These are phyloP conservation scores for Boletus tomentosulus DNA, from an alignment of 768 basidiomycete species.

Conservation along the genomic window DNA sequence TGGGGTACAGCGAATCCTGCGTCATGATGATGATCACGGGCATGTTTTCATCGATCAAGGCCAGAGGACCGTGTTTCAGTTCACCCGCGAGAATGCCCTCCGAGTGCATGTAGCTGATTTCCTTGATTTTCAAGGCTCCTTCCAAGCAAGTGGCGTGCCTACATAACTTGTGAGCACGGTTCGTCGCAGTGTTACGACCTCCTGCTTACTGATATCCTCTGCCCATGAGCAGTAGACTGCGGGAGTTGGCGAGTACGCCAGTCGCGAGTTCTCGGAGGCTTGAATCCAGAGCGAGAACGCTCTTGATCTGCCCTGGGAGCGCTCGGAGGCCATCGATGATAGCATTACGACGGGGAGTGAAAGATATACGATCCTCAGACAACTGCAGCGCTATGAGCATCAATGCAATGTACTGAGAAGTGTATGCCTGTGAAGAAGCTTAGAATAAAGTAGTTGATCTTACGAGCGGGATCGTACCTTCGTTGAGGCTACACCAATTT, in stretches of 20 bases:
- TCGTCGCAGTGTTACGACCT: no score
- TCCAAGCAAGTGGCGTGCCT: constrained; percentile 96
- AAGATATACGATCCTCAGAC: constrained; percentile 93
- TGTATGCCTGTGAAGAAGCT: constrained; percentile 67
- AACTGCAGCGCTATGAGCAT: constrained; percentile 99
- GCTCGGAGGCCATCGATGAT: constrained; percentile 92
- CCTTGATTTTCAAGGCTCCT: constrained; percentile 99
- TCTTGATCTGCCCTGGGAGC: constrained; percentile 87
- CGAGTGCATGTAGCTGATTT: constrained; percentile 76
- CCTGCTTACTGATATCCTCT: constrained; percentile 86
- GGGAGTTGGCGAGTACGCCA: constrained; percentile 71
- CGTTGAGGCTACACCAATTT: constrained; percentile 98
- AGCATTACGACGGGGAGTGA: constrained; percentile 83
- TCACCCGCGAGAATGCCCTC: constrained; percentile 94
- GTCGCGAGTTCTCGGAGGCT: constrained; percentile 77
- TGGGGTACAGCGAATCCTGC: constrained; percentile 95
- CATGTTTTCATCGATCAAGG: constrained; percentile 98
- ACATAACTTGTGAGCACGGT: background rate
- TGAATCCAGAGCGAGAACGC: constrained; percentile 76
- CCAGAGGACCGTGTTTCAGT: constrained; percentile 97
- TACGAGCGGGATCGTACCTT: constrained; percentile 49
- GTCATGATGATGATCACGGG: constrained; percentile 99
- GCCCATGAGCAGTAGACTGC: constrained; percentile 93
- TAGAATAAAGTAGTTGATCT: background rate
- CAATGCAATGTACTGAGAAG: constrained; percentile 97